These are phyloP conservation scores for Pyricularia sp. DNA, from an alignment of 2,329 filamentous ascomycete species.

Conservation along the genomic window DNA sequence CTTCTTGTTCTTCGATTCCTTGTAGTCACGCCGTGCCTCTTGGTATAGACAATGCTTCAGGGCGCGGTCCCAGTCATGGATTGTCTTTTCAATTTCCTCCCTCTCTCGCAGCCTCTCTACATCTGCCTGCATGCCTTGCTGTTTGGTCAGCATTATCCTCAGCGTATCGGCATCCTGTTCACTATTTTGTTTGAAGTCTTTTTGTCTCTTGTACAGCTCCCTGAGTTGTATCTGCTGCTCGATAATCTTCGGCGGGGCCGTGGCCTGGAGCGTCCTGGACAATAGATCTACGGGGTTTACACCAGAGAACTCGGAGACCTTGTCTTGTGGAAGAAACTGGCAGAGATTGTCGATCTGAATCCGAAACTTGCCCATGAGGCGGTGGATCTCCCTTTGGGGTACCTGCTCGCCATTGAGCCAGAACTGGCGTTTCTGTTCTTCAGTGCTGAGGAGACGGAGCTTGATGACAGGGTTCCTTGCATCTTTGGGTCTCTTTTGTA, in stretches of 20 bases:
- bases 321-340: constrained; percentile 93
- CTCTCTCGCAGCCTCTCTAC: constrained; percentile 77
- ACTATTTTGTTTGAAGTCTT: constrained; percentile 48
- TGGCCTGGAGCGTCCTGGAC: constrained; percentile 78
- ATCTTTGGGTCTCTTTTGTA: constrained; percentile 55
- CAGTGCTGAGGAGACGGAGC: constrained; percentile 61
- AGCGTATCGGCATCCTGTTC: constrained; percentile 54
- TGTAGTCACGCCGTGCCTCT: constrained; percentile 36
- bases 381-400: constrained; percentile 54
- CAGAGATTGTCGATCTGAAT: constrained; percentile 98
- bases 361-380: constrained; percentile 60
- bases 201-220: constrained; percentile 59
- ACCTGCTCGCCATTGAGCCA: constrained; percentile 60
- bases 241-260: constrained; percentile 72
- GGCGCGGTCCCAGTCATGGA: constrained; percentile 55
- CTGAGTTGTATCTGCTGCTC: constrained; percentile 70
- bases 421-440: constrained; percentile 76
- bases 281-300: constrained; percentile 75
- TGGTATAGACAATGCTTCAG: constrained; percentile 58
- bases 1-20: constrained; percentile 44
- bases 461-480: constrained; percentile 62
- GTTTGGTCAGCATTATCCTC: constrained; percentile 59
- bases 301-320: constrained; percentile 86
- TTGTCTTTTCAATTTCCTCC: constrained; percentile 53
- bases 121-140: constrained; percentile 66